phyloP scores from a whole-genome alignment of 2,329 filamentous ascomycete genomes.

The Herpotrichia juniperi region DNA sequence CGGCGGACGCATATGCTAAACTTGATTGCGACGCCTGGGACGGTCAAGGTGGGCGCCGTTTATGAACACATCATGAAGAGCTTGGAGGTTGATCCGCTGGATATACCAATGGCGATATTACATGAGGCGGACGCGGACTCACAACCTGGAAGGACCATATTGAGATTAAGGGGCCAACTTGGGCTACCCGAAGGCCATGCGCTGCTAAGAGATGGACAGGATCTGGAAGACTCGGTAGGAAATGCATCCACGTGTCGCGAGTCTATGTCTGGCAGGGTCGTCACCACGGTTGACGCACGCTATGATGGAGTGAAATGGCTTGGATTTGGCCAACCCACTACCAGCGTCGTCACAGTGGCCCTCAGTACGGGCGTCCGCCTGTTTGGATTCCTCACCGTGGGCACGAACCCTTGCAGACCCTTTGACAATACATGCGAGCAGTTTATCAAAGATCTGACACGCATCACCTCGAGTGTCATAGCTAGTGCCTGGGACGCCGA shows the following conservation, averaged over 20 bases:
- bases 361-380: conserved; percentile 26
- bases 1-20: conserved; percentile 41
- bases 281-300: conserved; percentile 35
- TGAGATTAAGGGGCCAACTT: conserved; percentile 32
- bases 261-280: conserved; percentile 22
- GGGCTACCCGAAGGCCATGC: conserved; percentile 35
- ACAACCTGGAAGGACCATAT: conserved; percentile 4
- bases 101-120: conserved; percentile 38
- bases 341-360: conserved; percentile 32
- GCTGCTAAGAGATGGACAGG: conserved; percentile 27
- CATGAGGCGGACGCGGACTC: conserved; percentile 28
- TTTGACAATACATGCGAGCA: conserved; percentile 39
- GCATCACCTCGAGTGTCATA: conserved; percentile 38
- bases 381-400: conserved; percentile 39
- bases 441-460: conserved; percentile 37
- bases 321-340: conserved; percentile 31
- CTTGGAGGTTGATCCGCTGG: conserved; percentile 29
- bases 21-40: conserved; percentile 31
- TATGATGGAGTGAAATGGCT: conserved; percentile 34
- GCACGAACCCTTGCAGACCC: conserved; percentile 42
- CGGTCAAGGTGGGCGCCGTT: conserved; percentile 22
- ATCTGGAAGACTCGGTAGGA: conserved; percentile 28
- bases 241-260: conserved; percentile 33
- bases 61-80: conserved; percentile 35
- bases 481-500: conserved; percentile 25